Conservation (phyloP, 1,284 basidiomycete species). For the Cutaneotrichosporon mucoides region DNA sequence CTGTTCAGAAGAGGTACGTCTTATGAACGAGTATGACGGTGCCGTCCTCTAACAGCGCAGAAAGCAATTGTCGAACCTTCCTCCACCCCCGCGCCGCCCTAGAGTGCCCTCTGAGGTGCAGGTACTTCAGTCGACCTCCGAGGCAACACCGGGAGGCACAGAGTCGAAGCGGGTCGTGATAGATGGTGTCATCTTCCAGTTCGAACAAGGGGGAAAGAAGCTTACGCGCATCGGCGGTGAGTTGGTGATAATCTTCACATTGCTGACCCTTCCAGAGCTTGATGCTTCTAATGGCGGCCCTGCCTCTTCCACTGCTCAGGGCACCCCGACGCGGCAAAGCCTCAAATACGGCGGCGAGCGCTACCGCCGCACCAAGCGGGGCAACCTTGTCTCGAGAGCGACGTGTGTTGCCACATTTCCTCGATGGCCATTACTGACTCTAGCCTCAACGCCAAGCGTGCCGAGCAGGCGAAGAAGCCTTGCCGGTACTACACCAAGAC, state of each 20-base stretch:
- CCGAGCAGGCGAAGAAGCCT: slow-evolving; percentile 60
- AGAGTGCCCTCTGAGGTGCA: slow-evolving; percentile 32
- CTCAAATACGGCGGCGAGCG: slow-evolving; percentile 44
- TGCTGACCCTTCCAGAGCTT: slow-evolving; percentile 5
- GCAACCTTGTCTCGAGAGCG: slow-evolving; percentile 47
- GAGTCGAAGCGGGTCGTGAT: slow-evolving; percentile 48
- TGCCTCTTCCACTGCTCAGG: background rate
- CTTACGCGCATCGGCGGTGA: slow-evolving; percentile 48
- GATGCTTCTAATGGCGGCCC: background rate
- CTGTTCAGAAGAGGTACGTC: slow-evolving; percentile 42
- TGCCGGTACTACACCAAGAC: slow-evolving; percentile 89
- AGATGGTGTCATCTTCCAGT: slow-evolving; percentile 53
- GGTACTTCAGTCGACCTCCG: slow-evolving; percentile 27
- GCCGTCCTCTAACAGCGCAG: slow-evolving; percentile 5
- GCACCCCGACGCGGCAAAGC: slow-evolving; percentile 28
- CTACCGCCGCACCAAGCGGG: slow-evolving; percentile 48
- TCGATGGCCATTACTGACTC: background rate
- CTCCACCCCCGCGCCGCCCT: slow-evolving; percentile 15
- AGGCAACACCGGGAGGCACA: slow-evolving; percentile 21
- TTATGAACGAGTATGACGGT: background rate
- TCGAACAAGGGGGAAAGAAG: slow-evolving; percentile 52
- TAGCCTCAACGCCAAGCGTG: slow-evolving; percentile 12
- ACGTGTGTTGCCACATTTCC: slow-evolving; percentile 5
- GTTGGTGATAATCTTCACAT: background rate
- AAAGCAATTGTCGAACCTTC: slow-evolving; percentile 20